A percentile compares a stretch with the other conserved stretches of the same genome.
Evolutionary conservation across 768 basidiomycete species (phyloP).

Genomic region (Collybia nuda): DNA sequence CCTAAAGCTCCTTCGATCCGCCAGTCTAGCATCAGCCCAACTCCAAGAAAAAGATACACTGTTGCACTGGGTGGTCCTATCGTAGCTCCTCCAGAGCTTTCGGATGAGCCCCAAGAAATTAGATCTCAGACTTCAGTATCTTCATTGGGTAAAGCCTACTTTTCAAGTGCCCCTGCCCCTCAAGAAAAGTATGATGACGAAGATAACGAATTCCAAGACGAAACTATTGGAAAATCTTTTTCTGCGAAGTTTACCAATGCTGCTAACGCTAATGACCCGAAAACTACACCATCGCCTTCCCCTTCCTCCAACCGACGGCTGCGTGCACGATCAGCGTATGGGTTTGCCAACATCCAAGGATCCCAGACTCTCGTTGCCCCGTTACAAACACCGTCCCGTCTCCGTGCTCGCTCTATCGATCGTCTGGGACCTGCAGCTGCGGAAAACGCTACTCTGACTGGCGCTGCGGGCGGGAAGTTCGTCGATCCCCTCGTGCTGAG

Average conservation of each 20-base stretch:
- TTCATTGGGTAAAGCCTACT: slow-evolving; percentile 39
- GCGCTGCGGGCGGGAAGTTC: slow-evolving; percentile 48
- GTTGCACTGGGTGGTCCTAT: slow-evolving; percentile 81
- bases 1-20: slow-evolving; percentile 39
- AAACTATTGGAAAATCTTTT: slow-evolving; percentile 62
- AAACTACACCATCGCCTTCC: slow-evolving; percentile 21
- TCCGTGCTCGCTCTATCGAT: slow-evolving; percentile 43
- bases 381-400: slow-evolving; percentile 25
- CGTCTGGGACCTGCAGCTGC: slow-evolving; percentile 4
- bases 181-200: slow-evolving; percentile 30
- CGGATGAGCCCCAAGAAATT: slow-evolving; percentile 5
- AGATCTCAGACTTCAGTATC: slow-evolving; percentile 19
- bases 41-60: slow-evolving; percentile 83
- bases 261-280: slow-evolving; percentile 22
- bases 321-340: slow-evolving; percentile 64
- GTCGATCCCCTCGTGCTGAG: slow-evolving; percentile 76
- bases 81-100: slow-evolving; percentile 34
- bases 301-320: slow-evolving; percentile 30
- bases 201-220: slow-evolving; percentile 45
- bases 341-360: slow-evolving; percentile 35
- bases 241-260: slow-evolving; percentile 23
- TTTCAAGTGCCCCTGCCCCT: slow-evolving; percentile 35
- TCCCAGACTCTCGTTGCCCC: slow-evolving; percentile 30
- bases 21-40: slow-evolving; percentile 62
- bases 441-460: slow-evolving; percentile 8